Evolutionary conservation across 139 green algal species (phyloP).

Genomic region (Nannochloris sp.): DNA sequence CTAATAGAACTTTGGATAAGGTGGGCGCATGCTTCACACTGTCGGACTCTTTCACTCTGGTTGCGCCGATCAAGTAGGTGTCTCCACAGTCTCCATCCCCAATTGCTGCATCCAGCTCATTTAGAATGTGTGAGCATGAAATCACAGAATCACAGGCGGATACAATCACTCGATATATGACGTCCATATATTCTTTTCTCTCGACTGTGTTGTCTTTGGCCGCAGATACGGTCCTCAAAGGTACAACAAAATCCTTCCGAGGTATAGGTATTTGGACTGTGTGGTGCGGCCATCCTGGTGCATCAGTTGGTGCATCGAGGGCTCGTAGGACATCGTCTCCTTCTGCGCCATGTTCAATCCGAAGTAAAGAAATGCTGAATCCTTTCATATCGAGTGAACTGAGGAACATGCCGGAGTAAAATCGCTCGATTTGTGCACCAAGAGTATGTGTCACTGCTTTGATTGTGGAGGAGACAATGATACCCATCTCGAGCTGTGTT

Average conservation of each 20-base stretch:
- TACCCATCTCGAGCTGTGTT: slow-evolving; percentile 53
- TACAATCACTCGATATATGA: no score
- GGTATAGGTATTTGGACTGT: slow-evolving; percentile 11
- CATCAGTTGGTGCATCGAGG: slow-evolving; percentile 47
- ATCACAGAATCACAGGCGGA: slow-evolving; percentile 25
- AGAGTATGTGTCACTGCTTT: slow-evolving; percentile 7
- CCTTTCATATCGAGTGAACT: slow-evolving; percentile 75
- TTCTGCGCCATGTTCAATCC: not conserved
- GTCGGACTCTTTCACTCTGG: slow-evolving; percentile 33
- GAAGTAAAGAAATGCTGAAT: slow-evolving; percentile 32
- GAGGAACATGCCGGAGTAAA: slow-evolving; percentile 61
- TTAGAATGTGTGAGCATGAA: slow-evolving; percentile 36
- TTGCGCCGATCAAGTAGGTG: slow-evolving; percentile 49
- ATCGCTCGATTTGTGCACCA: slow-evolving; percentile 26
- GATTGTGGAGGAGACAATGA: slow-evolving; percentile 34
- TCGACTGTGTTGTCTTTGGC: not conserved
- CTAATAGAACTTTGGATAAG: slow-evolving; percentile 5
- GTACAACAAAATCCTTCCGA: not conserved
- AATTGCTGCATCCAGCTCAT: slow-evolving; percentile 50
- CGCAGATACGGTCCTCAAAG: no score
- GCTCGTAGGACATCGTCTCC: not conserved
- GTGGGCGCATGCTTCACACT: slow-evolving; percentile 14
- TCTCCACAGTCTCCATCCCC: slow-evolving; percentile 82
- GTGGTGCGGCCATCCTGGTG: slow-evolving; percentile 2
- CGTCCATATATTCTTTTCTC: not conserved